Evolutionary conservation across 73 alveolate species (phyloP).

Genomic region (Diophrys appendiculata): DNA sequence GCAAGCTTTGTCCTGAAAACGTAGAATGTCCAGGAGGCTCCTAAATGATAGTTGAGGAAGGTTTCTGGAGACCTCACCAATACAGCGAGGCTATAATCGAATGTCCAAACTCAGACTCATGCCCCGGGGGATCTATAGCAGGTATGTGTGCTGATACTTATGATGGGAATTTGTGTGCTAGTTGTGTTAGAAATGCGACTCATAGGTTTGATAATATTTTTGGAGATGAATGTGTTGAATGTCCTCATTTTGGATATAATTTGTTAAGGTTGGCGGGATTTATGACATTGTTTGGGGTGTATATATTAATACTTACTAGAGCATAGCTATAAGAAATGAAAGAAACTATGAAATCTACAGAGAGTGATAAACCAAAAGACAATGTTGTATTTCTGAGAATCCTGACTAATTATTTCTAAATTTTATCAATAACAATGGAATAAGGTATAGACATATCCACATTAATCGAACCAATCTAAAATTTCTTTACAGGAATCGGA

Average conservation of each 20-base stretch:
- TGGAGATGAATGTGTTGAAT: background rate
- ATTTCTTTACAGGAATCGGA: too few species aligned
- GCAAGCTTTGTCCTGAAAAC: background rate
- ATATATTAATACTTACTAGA: background rate
- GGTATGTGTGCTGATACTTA: background rate
- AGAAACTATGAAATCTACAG: background rate
- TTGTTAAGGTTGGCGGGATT: background rate
- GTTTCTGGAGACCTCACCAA: background rate
- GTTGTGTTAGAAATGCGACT: background rate
- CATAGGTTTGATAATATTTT: background rate
- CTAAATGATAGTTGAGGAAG: background rate
- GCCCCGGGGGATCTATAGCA: background rate
- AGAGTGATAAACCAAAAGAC: background rate
- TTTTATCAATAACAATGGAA: background rate
- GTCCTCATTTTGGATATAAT: background rate
- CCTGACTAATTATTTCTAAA: background rate
- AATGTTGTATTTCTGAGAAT: background rate
- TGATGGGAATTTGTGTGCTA: background rate
- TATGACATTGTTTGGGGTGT: background rate
- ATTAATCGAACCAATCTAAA: too few species aligned
- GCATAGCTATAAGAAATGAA: background rate
- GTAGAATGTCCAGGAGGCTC: background rate
- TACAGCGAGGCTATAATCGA: background rate
- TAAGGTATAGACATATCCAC: too few species aligned
- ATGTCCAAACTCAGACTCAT: background rate